Base-by-base conservation (phyloP, 176 grass and related monocot species). In the Oryza nivara region DNA sequence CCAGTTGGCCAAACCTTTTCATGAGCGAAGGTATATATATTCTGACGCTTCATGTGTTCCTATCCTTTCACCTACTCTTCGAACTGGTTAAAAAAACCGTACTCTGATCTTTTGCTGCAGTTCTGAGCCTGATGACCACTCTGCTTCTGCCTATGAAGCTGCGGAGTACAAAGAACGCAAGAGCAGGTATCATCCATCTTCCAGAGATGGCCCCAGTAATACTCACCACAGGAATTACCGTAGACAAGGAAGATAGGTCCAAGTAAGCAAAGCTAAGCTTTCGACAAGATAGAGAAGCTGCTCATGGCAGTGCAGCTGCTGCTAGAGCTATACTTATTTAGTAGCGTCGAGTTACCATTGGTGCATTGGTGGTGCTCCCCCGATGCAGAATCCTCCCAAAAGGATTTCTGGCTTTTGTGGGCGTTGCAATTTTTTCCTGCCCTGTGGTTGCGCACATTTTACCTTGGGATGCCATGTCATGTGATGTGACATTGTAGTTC, bases 11-110 rank as follows among this genome's bases (percentile, higher is more conserved):
- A 84, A 78, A 76, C 64, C 70, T 70, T 86, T 73, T 76, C 64
- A 70, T 86, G 79, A 83, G 40, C 64, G 86, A 60, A 83, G 87
- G 90, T 89, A 89, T 68, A 89, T 68, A 49, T 75, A 56, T 48
- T 23, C 23, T 28, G 58, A 8, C 10, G 19, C 20, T n/a, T 61
- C 56, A 9, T 9, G 41, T 14, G 2, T 3, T 36, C 0, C 67
- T 74, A 54, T 46, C 38, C 34, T 54, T 7, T 20, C 11, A 41
- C 32, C 7, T 10, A 8, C 30, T 54, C 7, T 11, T 7, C 5
- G 9, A 75, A 36, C 23, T 11, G 16, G 15, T 72, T 72, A 49
- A 49, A 4, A 47, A 9, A 41, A 41, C 40, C 0, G 6, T 68
- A 49, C 75, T 11, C 74, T 71, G 9, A 19, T 75, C 19, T 74